Percentiles rank a stretch among this genome's conserved stretches.
These are phyloP conservation scores for Puccinia sorghi DNA, from an alignment of 1,284 basidiomycete genomes.

Conservation along the genomic window DNA sequence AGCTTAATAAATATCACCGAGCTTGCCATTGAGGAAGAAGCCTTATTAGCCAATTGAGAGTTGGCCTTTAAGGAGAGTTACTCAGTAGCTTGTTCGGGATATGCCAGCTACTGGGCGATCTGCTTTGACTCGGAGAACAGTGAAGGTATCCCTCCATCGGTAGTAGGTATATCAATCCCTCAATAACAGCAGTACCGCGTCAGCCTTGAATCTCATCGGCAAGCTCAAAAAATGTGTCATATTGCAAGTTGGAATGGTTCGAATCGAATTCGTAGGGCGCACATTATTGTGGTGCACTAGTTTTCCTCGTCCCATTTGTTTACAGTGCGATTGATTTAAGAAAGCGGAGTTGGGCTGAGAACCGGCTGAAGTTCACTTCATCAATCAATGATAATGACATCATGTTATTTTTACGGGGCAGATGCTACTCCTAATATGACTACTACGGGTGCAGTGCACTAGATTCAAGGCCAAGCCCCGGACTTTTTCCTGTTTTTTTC, in stretches of 20 bases:
- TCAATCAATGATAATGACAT: background rate
- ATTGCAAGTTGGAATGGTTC: background rate
- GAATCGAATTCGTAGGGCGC: background rate
- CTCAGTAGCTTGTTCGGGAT: no score
- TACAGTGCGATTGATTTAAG: background rate
- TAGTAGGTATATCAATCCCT: no score
- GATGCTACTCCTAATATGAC: conserved; percentile 1
- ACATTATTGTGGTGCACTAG: background rate
- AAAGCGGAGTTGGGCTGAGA: background rate
- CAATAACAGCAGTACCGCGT: no score
- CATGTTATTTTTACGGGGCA: background rate
- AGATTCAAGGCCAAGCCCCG: conserved; percentile 39
- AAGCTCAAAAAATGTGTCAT: no score
- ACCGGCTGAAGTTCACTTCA: background rate
- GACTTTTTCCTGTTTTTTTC: conserved; percentile 42
- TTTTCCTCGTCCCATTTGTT: background rate
- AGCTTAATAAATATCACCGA: no score
- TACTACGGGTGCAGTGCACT: background rate
- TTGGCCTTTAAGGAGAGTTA: no score
- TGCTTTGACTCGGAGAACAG: no score
- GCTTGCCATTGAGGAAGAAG: no score
- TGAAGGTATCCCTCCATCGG: no score
- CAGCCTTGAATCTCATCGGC: no score
- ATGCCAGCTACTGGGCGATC: no score
- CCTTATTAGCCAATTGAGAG: no score